Evolutionary conservation across 2,329 filamentous ascomycete species (phyloP).

Genomic region (Aspergillus bombycis): DNA sequence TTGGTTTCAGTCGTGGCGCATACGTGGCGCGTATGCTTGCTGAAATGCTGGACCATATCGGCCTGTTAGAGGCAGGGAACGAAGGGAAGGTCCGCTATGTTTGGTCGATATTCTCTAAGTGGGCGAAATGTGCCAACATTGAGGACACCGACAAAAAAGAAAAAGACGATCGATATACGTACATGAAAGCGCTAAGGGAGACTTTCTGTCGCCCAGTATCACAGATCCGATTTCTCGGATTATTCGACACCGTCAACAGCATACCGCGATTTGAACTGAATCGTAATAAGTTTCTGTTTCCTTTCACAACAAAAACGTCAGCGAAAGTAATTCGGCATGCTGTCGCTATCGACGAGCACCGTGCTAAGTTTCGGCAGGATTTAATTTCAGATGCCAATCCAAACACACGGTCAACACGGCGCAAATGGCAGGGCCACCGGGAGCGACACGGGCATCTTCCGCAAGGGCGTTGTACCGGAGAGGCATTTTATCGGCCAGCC

Average conservation of each 20-base stretch:
- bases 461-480: no score
- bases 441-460: no score
- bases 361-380: slow-evolving; percentile 49
- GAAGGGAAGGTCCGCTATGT: slow-evolving; percentile 80
- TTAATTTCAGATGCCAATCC: no score
- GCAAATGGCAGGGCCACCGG: no score
- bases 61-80: slow-evolving; percentile 73
- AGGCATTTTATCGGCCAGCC: no score
- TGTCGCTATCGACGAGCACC: slow-evolving; percentile 55
- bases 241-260: slow-evolving; percentile 2
- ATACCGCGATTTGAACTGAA: no score
- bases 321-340: slow-evolving; percentile 53
- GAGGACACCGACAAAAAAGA: not conserved
- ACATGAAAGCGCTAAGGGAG: no score
- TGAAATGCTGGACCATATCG: slow-evolving; percentile 78
- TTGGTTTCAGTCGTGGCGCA: slow-evolving; percentile 70
- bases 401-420: no score
- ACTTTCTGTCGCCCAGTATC: no score
- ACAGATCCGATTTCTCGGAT: not conserved
- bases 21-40: slow-evolving; percentile 72
- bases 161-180: no score
- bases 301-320: no score
- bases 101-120: slow-evolving; percentile 72
- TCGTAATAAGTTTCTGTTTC: no score
- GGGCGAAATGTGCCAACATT: slow-evolving; percentile 8